Base-by-base conservation (phyloP, 192 early-diverging fungal species). In the Coemansia sp. region DNA sequence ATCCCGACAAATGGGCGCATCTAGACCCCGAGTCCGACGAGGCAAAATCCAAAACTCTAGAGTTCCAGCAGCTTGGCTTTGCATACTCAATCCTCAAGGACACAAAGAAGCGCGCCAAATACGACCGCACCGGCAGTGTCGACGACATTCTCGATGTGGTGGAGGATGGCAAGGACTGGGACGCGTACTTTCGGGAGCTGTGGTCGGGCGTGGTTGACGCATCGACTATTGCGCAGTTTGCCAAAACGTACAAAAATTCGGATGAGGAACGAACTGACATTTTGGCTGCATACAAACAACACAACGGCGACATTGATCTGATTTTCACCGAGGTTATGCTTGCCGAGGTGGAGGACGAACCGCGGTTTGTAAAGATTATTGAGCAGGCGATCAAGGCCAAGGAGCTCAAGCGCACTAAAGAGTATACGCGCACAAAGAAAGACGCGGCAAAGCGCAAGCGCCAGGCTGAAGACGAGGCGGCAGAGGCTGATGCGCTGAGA, bases 1-100 rank as follows among this genome's bases (percentile, higher is more conserved):
- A 99, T 65, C 97, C 97, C 0, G 97, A 99, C 85, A 97, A 97
- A 73, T 87, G 85, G 74, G 67, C 82, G 26, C 84, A 90, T 69
- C 56, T 69, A 6, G 62, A 75, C 7, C 41, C 69, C 0, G 23
- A 26, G 23, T 63, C 73, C 4, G 16, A 38, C 4, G 79, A 74
- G 25, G 67, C 68, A 19, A 29, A 57, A 14, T 43, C 70, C 47
- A 70, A 62, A 56, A 93, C 91, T 0, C 64, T 73, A 14, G 69
- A 85, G 59, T 94, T 96, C 80, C 92, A 94, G 65, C 65, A 84
- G 19, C 59, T 96, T 3, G 85, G 87, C 0, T 82, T 89, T 51
- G 91, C 88, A 5, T 96, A 96, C 82, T 49, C 85, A 6, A 79
- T 94, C 0, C 80, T 96, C 12, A 87, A 84, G 16, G 90, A 94